Conservation (phyloP, 2,329 filamentous ascomycete genomes). For the Aureobasidium sp. region DNA sequence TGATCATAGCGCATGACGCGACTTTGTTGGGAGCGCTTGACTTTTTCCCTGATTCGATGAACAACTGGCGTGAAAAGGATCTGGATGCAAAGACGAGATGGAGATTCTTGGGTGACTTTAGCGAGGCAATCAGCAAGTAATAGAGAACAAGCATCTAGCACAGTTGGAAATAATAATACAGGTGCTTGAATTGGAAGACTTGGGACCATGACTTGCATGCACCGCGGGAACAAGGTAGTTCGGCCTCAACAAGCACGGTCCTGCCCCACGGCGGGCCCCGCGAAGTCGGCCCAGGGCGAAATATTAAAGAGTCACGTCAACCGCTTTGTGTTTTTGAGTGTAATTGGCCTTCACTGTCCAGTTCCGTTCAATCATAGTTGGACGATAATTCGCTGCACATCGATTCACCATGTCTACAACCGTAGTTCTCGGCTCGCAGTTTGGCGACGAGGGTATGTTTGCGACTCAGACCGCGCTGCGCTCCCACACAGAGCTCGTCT, state of each 20-base stretch:
- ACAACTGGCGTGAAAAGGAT: constrained; percentile 41
- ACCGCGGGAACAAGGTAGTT: not conserved
- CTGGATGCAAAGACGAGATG: constrained; percentile 43
- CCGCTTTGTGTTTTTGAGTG: constrained; percentile 3
- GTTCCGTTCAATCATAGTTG: constrained; percentile 14
- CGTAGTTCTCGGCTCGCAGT: constrained; percentile 54
- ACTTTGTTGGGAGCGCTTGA: constrained; percentile 38
- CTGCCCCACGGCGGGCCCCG: not conserved
- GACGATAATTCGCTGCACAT: not conserved
- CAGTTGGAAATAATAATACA: not conserved
- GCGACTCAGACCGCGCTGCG: constrained; percentile 5
- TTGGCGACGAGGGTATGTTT: constrained; percentile 46
- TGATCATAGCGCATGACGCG: constrained; percentile 44
- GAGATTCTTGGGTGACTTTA: constrained; percentile 47
- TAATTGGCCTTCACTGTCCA: constrained; percentile 16
- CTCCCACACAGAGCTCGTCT: not conserved
- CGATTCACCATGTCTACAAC: constrained; percentile 37
- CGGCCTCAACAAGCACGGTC: not conserved
- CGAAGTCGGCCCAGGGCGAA: not conserved
- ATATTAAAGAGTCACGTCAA: not conserved
- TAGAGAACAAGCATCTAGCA: not conserved
- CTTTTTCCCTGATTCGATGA: constrained; percentile 45
- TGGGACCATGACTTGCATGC: not conserved
- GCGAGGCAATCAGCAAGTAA: constrained; percentile 31
- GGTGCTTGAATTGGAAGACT: not conserved